Evolutionary conservation across 768 basidiomycete species (phyloP).

Genomic region (Amanita jacksonii): DNA sequence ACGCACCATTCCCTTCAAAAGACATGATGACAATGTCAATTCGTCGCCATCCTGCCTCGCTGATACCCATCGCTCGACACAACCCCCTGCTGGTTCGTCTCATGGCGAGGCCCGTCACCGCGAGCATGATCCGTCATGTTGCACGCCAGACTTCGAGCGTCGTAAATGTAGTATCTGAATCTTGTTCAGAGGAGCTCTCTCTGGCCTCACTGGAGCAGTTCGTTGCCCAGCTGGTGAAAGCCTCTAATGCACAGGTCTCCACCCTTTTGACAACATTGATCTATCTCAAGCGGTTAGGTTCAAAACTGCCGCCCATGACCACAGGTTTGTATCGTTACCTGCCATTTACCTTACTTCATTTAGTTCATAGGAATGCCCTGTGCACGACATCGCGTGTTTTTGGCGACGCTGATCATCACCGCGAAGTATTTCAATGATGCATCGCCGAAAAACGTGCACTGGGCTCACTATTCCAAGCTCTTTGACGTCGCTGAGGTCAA

Average conservation of each 20-base stretch:
- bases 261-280: conserved; percentile 87
- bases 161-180: too few relatives aligned
- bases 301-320: conserved; percentile 72
- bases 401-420: conserved; percentile 91
- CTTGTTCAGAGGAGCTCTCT: neutral
- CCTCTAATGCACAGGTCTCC: conserved; percentile 82
- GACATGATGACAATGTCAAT: neutral
- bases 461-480: conserved; percentile 68
- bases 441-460: conserved; percentile 93
- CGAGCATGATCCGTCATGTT: conserved; percentile 81
- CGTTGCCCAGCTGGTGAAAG: conserved; percentile 69
- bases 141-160: conserved; percentile 70
- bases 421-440: conserved; percentile 97
- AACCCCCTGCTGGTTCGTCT: conserved; percentile 75
- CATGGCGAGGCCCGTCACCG: conserved; percentile 65
- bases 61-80: conserved; percentile 67
- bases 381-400: conserved; percentile 91
- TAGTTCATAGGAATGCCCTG: conserved; percentile 61
- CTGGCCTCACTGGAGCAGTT: conserved; percentile 71
- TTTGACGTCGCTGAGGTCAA: conserved; percentile 81
- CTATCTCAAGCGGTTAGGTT: conserved; percentile 81
- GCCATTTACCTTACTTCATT: neutral
- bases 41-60: conserved; percentile 66
- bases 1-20: conserved; percentile 4
- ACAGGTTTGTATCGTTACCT: conserved; percentile 49